Base-by-base conservation (phyloP, 352 stramenopile species). In the Pythium grandisporangium region DNA sequence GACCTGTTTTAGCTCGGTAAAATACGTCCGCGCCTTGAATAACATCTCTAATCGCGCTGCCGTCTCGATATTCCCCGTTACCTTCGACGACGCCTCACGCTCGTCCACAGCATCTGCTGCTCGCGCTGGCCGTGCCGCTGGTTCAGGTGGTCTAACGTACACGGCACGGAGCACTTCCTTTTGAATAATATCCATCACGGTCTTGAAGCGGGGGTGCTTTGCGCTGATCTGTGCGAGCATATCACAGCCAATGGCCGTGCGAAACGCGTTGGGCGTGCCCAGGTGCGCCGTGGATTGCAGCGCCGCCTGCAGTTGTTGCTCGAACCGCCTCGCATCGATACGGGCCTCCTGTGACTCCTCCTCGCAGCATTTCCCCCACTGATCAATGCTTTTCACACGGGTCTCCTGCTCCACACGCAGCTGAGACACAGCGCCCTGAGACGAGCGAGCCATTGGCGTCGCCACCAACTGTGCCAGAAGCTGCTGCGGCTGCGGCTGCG, bases 191-290 rank as follows among this genome's bases (percentile, higher is more conserved):
- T 11, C 23, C 27, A 75, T 58, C 16, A 87, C 30, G 12, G 45
- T 52, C n/a, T 72, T 35, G 30, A 82, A 83, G 21, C 70, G 68
- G 3, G 32, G 35, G 26, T 77, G 79, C 48, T 75, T 78, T 22
- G 22, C 44, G 29, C 54, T 69, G 14, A 84, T 22, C 33, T 66
- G 64, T 14, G 26, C 16, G 7, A 84, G 36, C 1, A 84, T 55
- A 34, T 84, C 64, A 24, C 81, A 70, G 25, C 64, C 76, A 13
- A 84, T 59, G 7, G 69, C 69, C 0, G 70, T 80, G 12, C 74
- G 70, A 7, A 87, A 66, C 11, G 55, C 49, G 42, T 84, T 83
- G 1, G 69, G 70, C 0, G 63, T 42, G 6, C 70, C 69, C 0
- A 83, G 52, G 16, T 84, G 74, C 4, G 62, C 60, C 8, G 70